A percentile compares a stretch with the other conserved stretches of the same genome.
Conservation (phyloP, 331 rosid genomes). For the Malus hybrid region DNA sequence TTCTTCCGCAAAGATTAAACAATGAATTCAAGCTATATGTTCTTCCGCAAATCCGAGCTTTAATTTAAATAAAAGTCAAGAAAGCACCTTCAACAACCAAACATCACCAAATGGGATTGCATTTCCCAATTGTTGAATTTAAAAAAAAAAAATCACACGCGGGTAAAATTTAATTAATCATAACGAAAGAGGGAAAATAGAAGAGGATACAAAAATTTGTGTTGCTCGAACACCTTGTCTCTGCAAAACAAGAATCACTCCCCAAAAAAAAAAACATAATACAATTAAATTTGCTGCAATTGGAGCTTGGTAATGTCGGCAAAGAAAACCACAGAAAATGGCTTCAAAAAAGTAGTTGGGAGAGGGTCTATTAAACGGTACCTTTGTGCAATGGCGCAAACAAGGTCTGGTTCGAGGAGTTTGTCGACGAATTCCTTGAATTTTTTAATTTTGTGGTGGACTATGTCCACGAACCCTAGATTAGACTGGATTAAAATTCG, state of each 20-base stretch:
- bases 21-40: too few species aligned
- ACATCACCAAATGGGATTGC: not conserved
- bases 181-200: not conserved
- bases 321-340: not conserved
- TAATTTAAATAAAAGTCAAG: slow-evolving; percentile 42
- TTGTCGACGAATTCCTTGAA: slow-evolving; percentile 72
- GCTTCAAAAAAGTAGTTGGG: not conserved
- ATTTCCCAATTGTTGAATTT: not conserved
- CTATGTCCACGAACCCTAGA: slow-evolving; percentile 37
- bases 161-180: not conserved
- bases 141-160: too few species aligned
- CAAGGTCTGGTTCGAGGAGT: slow-evolving; percentile 80
- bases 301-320: not conserved
- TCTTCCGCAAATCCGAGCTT: slow-evolving; percentile 74
- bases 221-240: slow-evolving; percentile 91
- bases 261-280: not conserved
- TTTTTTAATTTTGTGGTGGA: slow-evolving; percentile 41
- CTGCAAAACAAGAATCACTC: slow-evolving; percentile 35
- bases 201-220: slow-evolving; percentile 76
- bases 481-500: too few species aligned
- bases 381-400: slow-evolving; percentile 65
- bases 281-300: not conserved
- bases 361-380: not conserved
- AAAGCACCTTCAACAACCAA: slow-evolving; percentile 13
- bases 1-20: too few species aligned